A percentile compares a stretch with the other conserved stretches of the same genome.
These are phyloP conservation scores for Phytophthora megakarya DNA, from an alignment of 352 stramenopile genomes.

Conservation along the genomic window DNA sequence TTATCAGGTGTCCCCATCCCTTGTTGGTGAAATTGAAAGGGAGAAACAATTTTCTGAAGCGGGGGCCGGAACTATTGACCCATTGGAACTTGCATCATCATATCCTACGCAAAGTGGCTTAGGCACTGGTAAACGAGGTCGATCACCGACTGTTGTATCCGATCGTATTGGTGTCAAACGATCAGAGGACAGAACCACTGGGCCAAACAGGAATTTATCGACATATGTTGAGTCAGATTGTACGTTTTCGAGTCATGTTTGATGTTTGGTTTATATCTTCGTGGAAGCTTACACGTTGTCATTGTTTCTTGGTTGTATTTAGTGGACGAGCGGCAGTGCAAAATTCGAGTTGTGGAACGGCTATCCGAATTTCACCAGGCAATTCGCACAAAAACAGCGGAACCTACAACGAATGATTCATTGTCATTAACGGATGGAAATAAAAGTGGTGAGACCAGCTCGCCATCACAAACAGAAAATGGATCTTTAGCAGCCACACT, in stretches of 20 bases:
- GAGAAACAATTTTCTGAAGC: conserved; percentile 10
- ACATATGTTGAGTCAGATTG: conserved; percentile 73
- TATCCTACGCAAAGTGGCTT: conserved; percentile 4
- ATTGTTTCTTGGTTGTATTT: conserved; percentile 15
- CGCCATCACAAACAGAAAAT: conserved; percentile 8
- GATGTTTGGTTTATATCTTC: neutral
- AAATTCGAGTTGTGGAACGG: conserved; percentile 86
- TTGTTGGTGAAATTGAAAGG: conserved; percentile 28
- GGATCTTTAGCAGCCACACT: neutral
- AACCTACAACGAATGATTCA: conserved; percentile 14
- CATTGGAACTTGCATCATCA: conserved; percentile 16
- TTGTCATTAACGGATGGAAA: conserved; percentile 1
- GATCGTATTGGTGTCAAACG: conserved; percentile 19
- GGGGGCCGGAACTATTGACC: conserved; percentile 13
- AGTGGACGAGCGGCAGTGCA: conserved; percentile 89
- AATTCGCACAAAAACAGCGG: conserved; percentile 59
- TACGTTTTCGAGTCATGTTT: conserved; percentile 31
- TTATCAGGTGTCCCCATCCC: conserved; percentile 39
- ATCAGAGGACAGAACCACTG: conserved; percentile 27
- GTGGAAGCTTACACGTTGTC: conserved; percentile 1
- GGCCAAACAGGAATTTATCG: conserved; percentile 49
- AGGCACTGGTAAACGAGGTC: conserved; percentile 50
- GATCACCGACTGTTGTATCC: conserved; percentile 41
- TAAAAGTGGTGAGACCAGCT: conserved; percentile 5
- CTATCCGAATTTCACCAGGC: conserved; percentile 83